Conservation (phyloP, 768 basidiomycete species). For the Xerocomus brunneocitrinus region DNA sequence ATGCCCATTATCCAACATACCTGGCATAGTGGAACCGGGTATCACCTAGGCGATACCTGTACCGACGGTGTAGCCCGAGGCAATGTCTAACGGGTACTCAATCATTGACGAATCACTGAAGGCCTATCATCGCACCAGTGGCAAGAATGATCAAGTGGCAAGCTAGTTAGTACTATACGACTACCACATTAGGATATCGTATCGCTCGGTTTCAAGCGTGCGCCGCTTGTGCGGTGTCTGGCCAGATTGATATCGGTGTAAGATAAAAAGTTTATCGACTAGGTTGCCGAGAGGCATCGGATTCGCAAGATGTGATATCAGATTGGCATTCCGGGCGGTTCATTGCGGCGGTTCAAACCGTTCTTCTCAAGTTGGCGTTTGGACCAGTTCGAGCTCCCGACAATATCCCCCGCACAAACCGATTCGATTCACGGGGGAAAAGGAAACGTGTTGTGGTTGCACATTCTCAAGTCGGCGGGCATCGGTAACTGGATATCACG, state of each 20-base stretch:
- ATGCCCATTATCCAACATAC: background rate
- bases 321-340: too few species aligned
- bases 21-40: background rate
- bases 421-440: too few species aligned
- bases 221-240: background rate
- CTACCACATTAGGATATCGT: background rate
- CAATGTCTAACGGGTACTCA: background rate
- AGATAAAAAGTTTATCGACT: background rate
- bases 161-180: background rate
- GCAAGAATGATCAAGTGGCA: background rate
- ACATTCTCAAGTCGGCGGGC: too few species aligned
- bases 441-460: too few species aligned
- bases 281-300: background rate
- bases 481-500: too few species aligned
- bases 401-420: too few species aligned
- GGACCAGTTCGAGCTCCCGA: background rate
- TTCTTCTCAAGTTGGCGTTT: background rate
- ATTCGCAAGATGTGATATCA: background rate
- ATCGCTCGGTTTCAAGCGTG: background rate
- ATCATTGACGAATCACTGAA: too few species aligned
- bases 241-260: background rate
- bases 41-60: background rate
- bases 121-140: background rate
- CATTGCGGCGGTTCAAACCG: too few species aligned
- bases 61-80: background rate